These are phyloP conservation scores for Curvularia verruculosa DNA, from an alignment of 2,329 filamentous ascomycete species.

Conservation along the genomic window DNA sequence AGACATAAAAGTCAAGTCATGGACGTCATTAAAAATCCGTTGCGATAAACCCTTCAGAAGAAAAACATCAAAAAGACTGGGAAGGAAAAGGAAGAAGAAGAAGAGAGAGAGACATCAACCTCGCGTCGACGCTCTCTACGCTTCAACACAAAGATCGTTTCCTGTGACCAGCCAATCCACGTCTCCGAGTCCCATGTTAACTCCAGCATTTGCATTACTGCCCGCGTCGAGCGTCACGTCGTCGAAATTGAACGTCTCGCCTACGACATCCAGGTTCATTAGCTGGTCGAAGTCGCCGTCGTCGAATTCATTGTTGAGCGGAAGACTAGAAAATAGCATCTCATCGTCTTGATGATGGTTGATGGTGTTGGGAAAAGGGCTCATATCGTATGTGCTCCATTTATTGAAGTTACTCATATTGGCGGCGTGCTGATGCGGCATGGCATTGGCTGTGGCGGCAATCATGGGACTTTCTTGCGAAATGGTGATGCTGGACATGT, in stretches of 20 bases:
- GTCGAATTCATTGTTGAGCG: slow-evolving; percentile 48
- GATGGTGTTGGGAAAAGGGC: slow-evolving; percentile 31
- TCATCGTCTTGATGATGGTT: slow-evolving; percentile 46
- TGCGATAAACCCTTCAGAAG: too few relatives aligned
- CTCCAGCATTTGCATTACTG: not conserved
- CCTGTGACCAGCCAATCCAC: slow-evolving; percentile 27
- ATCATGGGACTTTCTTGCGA: slow-evolving; percentile 27
- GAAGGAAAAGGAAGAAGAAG: not conserved
- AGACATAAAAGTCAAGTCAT: not conserved
- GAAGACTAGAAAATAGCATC: slow-evolving; percentile 43
- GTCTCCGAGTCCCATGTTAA: slow-evolving; percentile 12
- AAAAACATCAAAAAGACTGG: not conserved
- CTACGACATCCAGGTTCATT: slow-evolving; percentile 50
- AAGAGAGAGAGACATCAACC: not conserved
- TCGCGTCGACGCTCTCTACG: slow-evolving; percentile 6
- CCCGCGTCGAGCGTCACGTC: slow-evolving; percentile 29
- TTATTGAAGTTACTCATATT: slow-evolving; percentile 21
- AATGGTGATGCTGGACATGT: slow-evolving; percentile 39
- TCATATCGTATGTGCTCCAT: slow-evolving; percentile 27
- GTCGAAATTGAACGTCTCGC: slow-evolving; percentile 46
- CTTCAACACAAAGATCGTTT: slow-evolving; percentile 20
- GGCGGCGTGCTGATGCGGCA: not conserved
- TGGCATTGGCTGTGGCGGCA: slow-evolving; percentile 14
- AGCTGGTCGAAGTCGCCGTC: slow-evolving; percentile 50
- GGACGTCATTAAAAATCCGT: not conserved